Base-by-base conservation (phyloP, 2,329 filamentous ascomycete genomes). In the Apiospora sp. region DNA sequence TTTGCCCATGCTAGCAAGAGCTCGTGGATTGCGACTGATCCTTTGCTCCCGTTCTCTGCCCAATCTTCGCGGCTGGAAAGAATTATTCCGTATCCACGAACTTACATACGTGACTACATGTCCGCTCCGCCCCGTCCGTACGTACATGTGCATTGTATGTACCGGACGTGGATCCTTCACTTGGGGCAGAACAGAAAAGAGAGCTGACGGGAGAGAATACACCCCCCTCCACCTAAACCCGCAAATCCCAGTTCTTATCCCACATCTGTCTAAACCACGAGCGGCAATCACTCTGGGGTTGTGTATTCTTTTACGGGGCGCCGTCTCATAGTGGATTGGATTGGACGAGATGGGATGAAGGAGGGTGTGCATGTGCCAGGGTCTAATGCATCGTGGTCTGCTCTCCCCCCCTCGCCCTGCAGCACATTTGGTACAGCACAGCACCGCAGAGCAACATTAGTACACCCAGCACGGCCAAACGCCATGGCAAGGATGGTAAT, bases 331-430 rank as follows among this genome's bases (percentile, higher is more conserved):
- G 48, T 19, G 48, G 48, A 54, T 19, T 58, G 34, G 46, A 51
- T 51, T 64, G 58, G 58, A 37, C 12, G 58, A 64, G 58, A 64
- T 64, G 58, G 58, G 58, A 64, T 41, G 58, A 64, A 64, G 4
- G 58, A 64, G 58, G 58, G 58, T 64, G 58, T 64, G 58, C 58
- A 64, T 69, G 67, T 69, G 67, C 67, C 46, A 54, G 68, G 68
- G 46, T 70, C 68, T 41, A 58, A 51, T 70, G 68, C 48, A 58
- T 70, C 68, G 68, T 37, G 14, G 68, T 70, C 68, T 48, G 44
- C 48, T 49, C 16, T 48, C 24, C 67, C 43, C 67, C 54, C 58
- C 34, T 64, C 58, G 58, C 58, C 58, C 58, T 64, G 58, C 58
- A 64, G 58, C 54, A 61, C 22, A 37, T 37, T 61, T 61, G 30